A percentile compares a stretch with the other conserved stretches of the same genome.
Conservation (phyloP, 306 rosid genomes). For the Lablab purpureus region DNA sequence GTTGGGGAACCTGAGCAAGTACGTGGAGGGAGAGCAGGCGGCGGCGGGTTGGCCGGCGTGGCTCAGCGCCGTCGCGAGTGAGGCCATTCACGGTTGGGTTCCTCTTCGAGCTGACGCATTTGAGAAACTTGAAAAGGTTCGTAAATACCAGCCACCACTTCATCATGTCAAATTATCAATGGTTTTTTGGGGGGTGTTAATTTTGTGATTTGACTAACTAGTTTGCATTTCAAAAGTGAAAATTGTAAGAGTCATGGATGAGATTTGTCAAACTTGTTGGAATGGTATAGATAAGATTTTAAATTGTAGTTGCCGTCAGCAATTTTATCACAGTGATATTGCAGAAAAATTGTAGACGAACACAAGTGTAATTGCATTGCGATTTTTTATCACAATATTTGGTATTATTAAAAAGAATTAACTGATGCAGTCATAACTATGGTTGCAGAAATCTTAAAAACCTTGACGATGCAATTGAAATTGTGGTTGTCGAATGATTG, state of each 20-base stretch:
- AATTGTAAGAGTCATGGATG: neutral
- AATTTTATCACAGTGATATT: neutral
- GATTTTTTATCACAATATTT: neutral
- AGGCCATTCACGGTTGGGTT: conserved; percentile 98
- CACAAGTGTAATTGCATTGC: neutral
- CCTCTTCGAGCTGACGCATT: conserved; percentile 87
- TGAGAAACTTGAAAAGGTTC: conserved; percentile 93
- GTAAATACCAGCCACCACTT: neutral
- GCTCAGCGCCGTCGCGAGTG: conserved; percentile 93
- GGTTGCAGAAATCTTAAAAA: neutral
- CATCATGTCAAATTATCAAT: neutral
- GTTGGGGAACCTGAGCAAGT: conserved; percentile 77
- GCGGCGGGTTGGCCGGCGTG: conserved; percentile 99
- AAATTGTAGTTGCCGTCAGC: neutral
- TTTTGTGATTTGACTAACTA: conserved; percentile 12
- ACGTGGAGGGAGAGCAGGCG: conserved; percentile 86
- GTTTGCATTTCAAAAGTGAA: neutral
- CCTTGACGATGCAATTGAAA: neutral
- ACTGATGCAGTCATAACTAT: neutral
- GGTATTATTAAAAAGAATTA: too few relatives aligned
- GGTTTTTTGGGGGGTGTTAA: neutral
- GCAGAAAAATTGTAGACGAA: neutral
- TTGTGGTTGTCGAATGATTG: neutral
- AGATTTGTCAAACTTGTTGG: conserved; percentile 5
- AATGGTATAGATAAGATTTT: neutral